A percentile compares a stretch with the other conserved stretches of the same genome.
These are phyloP conservation scores for Prosopis cineraria DNA, from an alignment of 306 rosid species.

Conservation along the genomic window DNA sequence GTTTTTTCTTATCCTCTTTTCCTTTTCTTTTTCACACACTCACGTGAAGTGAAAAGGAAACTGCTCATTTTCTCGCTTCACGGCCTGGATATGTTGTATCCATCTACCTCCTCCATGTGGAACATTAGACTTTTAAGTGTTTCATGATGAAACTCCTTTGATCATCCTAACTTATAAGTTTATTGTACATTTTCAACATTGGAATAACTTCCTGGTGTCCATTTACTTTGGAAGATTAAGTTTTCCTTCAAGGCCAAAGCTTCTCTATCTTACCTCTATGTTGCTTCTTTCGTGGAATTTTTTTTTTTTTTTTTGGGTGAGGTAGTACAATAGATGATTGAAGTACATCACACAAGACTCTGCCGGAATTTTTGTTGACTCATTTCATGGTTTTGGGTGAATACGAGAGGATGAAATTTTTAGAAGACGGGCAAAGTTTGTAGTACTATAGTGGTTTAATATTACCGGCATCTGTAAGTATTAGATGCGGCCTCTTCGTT, in stretches of 20 bases:
- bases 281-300: conserved; percentile 1
- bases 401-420: not conserved
- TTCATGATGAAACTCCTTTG: not conserved
- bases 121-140: not conserved
- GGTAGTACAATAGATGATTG: not conserved
- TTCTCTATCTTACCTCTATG: not conserved
- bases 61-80: not conserved
- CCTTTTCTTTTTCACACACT: not conserved
- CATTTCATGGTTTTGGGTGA: not conserved
- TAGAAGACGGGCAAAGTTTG: not conserved
- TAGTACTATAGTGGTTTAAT: not conserved
- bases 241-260: not conserved
- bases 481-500: conserved; percentile 15
- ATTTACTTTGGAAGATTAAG: not conserved
- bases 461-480: conserved; percentile 2
- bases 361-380: not conserved
- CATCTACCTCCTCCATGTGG: not conserved
- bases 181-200: not conserved
- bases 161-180: not conserved
- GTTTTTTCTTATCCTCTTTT: not conserved
- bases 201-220: not conserved
- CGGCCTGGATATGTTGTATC: not conserved
- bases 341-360: not conserved
- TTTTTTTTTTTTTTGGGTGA: not conserved
- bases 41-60: not conserved